Conservation (phyloP, 345 rosid genomes). For the Hibiscus tridactylites region DNA sequence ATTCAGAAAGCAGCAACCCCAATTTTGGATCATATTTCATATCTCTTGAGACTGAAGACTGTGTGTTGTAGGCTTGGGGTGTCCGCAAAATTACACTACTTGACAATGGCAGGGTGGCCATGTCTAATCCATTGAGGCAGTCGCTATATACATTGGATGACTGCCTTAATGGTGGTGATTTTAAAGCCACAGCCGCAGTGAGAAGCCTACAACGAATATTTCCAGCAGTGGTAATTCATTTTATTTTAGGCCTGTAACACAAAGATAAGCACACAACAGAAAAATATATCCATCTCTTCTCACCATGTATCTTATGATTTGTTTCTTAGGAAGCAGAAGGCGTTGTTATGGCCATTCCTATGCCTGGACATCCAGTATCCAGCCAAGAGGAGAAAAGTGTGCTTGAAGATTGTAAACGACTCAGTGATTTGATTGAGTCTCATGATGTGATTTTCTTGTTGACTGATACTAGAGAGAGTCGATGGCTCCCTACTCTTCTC, state of each 20-base stretch:
- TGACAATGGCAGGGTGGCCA: slow-evolving; percentile 87
- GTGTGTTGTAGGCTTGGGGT: slow-evolving; percentile 75
- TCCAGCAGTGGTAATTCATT: slow-evolving; percentile 71
- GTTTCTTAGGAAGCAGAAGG: slow-evolving; percentile 62
- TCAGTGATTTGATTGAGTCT: slow-evolving; percentile 60
- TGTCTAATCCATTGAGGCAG: slow-evolving; percentile 96
- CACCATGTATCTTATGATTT: neutral
- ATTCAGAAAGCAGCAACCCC: neutral
- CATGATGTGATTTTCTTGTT: slow-evolving; percentile 86
- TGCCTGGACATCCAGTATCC: slow-evolving; percentile 14
- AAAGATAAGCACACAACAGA: neutral
- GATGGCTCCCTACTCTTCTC: slow-evolving; percentile 87
- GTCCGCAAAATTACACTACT: slow-evolving; percentile 77
- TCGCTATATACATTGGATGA: slow-evolving; percentile 86
- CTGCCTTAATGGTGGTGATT: slow-evolving; percentile 74
- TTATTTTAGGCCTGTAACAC: neutral
- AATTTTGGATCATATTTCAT: neutral
- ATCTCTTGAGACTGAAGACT: slow-evolving; percentile 13
- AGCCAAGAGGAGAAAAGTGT: slow-evolving; percentile 69
- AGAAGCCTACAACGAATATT: slow-evolving; percentile 74
- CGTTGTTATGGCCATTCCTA: slow-evolving; percentile 44
- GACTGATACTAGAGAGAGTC: slow-evolving; percentile 98
- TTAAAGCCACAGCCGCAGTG: slow-evolving; percentile 78
- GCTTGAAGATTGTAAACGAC: slow-evolving; percentile 61
- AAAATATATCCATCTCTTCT: neutral